These are phyloP conservation scores for Microbotryum saponariae DNA, from an alignment of 1,284 basidiomycete species.

Conservation along the genomic window DNA sequence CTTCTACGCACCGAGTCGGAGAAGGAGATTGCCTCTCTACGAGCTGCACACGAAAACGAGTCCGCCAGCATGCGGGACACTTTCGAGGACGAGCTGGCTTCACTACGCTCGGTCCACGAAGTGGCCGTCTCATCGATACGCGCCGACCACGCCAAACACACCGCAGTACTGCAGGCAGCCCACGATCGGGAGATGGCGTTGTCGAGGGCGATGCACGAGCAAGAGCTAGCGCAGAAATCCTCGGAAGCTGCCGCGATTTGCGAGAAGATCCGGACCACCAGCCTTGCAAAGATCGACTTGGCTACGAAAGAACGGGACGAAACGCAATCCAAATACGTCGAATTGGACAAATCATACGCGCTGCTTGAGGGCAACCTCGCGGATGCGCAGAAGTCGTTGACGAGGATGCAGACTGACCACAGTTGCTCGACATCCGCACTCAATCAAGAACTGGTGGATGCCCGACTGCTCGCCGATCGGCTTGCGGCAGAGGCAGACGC, in stretches of 20 bases:
- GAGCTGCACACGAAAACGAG: background rate
- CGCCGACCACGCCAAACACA: background rate
- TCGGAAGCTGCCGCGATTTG: slow-evolving; percentile 50
- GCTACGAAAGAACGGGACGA: slow-evolving; percentile 63
- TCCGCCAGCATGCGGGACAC: background rate
- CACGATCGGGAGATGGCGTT: slow-evolving; percentile 10
- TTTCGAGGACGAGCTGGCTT: background rate
- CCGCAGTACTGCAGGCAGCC: background rate
- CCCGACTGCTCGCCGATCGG: no score
- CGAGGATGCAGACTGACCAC: background rate
- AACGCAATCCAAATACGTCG: slow-evolving; percentile 43
- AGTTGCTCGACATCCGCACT: no score
- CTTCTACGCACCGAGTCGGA: slow-evolving; percentile 40
- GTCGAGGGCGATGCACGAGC: slow-evolving; percentile 2
- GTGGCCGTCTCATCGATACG: background rate
- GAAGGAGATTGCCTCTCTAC: slow-evolving; percentile 30
- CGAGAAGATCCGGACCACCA: background rate
- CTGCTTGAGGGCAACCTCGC: background rate
- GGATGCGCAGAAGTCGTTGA: slow-evolving; percentile 6
- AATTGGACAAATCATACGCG: no score
- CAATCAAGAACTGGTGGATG: no score
- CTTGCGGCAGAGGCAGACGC: no score
- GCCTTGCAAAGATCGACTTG: slow-evolving; percentile 6
- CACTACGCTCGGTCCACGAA: slow-evolving; percentile 10
- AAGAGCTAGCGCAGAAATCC: slow-evolving; percentile 57